Base-by-base conservation (phyloP, 352 stramenopile species). In the Globisporangium irregulare region DNA sequence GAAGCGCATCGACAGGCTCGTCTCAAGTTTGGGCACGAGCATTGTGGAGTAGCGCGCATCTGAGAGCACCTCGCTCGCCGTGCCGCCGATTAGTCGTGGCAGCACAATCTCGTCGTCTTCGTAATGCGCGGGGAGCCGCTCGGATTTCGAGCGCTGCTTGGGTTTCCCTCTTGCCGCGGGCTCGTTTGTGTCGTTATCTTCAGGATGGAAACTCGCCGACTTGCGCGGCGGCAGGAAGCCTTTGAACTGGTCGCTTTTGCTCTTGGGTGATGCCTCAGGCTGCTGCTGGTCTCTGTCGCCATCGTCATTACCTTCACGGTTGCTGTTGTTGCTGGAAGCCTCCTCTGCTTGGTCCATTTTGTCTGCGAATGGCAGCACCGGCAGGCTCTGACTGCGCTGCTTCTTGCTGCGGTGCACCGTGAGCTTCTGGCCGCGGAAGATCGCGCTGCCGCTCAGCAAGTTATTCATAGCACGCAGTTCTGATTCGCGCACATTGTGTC, bases 11-110 rank as follows among this genome's bases (percentile, higher is more conserved):
- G 82, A 66, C n/a, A 93, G 65, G 34, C 74, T 86, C n/a, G 77
- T 70, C 22, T 91, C 80, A 7, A 93, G 71, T 61, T 89, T 79
- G 4, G 81, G 78, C 22, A 93, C 80, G n/a, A 93, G 74, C 38
- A 65, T 78, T 18, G 73, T 59, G 7, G 38, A 48, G 55, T 81
- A 75, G 15, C 61, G 69, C 15, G 68, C 48, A 15, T 89, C 74
- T 14, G 81, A 82, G 24, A 93, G 69, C 38, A 87, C 72, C 22
- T 90, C 80, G 12, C 34, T 79, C 18, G 76, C 68, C 0, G 59
- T 79, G 9, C 73, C 80, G 25, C 81, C 82, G n/a, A 86, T 72
- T 4, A 93, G 69, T 36, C 73, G 75, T 2, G 85, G 85, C 12
- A 81, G 59, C 41, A 74, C 74, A 3, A 76, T 66, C 34, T 84